Evolutionary conservation across 2,329 filamentous ascomycete species (phyloP).

Genomic region (Emergomyces pasteurianus): DNA sequence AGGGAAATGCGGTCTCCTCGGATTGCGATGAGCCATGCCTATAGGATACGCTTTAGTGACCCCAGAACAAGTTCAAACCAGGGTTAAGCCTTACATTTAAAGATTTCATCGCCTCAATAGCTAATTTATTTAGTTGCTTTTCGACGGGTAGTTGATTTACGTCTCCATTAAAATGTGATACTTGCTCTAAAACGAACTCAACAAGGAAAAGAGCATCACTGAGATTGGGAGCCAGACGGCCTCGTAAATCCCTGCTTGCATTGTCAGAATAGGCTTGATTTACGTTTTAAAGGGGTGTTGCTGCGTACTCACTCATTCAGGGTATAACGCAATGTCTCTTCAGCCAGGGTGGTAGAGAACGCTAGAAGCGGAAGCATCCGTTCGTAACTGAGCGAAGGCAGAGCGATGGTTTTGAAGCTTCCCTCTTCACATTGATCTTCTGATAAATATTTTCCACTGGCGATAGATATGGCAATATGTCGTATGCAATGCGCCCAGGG

Average conservation of each 20-base stretch:
- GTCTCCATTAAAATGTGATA: slow-evolving; percentile 15
- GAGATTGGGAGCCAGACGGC: slow-evolving; percentile 20
- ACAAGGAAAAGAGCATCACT: slow-evolving; percentile 26
- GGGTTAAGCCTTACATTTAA: slow-evolving; percentile 23
- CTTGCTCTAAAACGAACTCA: slow-evolving; percentile 24
- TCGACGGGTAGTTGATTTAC: slow-evolving; percentile 11
- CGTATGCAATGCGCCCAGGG: slow-evolving; percentile 28
- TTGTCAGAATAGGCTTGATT: neutral
- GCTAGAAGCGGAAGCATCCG: slow-evolving; percentile 26
- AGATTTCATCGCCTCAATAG: slow-evolving; percentile 24
- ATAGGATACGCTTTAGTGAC: neutral
- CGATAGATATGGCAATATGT: slow-evolving; percentile 28
- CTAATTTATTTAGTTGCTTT: slow-evolving; percentile 11
- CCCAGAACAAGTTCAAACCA: neutral
- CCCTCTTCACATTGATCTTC: slow-evolving; percentile 21
- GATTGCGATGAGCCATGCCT: slow-evolving; percentile 11
- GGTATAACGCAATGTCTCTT: slow-evolving; percentile 22
- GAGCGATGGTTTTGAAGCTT: slow-evolving; percentile 19
- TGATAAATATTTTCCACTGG: slow-evolving; percentile 25
- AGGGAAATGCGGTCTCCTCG: slow-evolving; percentile 6
- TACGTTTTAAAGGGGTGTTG: neutral
- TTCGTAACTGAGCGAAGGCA: slow-evolving; percentile 26
- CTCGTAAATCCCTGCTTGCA: slow-evolving; percentile 11
- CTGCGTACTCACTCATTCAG: slow-evolving; percentile 5
- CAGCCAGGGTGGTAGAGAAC: slow-evolving; percentile 30